Base-by-base conservation (phyloP, 1,139 yeast genomes). In the Saccharomycopsis phalli region DNA sequence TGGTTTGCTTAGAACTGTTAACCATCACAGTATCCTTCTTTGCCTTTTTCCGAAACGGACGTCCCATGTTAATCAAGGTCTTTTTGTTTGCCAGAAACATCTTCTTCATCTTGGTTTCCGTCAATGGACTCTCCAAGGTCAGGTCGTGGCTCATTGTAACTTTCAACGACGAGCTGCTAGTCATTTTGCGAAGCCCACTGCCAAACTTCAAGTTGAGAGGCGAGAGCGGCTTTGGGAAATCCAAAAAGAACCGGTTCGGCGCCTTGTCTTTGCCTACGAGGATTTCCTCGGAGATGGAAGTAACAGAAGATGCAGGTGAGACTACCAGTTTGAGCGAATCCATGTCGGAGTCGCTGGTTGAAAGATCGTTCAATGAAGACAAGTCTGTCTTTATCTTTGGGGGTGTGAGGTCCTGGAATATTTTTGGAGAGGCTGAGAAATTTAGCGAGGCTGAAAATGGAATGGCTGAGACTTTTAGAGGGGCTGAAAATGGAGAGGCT, bases 51-150 rank as follows among this genome's bases (percentile, higher is more conserved):
- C 47, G 19, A 8, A 37, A 32, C 19, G 47, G 47, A 18, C 45
- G 34, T 14, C 38, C 37, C 47, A 44, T 41, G 29, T 44, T 44
- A 11, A 44, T 45, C 10, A 44, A 31, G n/a, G 42, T 36, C 27
- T 30, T 30, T n/a, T 30, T 41, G n/a, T 34, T 19, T 5, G 40
- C 47, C n/a, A n/a, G n/a, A 31, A 44, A 44, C 16, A 44, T 22
- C 10, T 38, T 37, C 30, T 37, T 38, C 45, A 44, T 42, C 22
- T 44, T 44, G 27, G 35, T 35, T 20, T 44, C 45, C 7, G 45
- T 44, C n/a, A 44, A 34, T 8, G 47, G 47, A 18, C 43, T 38
- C 22, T 38, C 35, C 13, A 38, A 14, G n/a, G 28, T n/a, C 8
- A 11, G 5, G 6, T 19, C 25, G 10, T 23, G 17, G 8, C 25